Evolutionary conservation across 169 alveolate genomes (phyloP).

Genomic region (Cryptosporidium meleagridis): DNA sequence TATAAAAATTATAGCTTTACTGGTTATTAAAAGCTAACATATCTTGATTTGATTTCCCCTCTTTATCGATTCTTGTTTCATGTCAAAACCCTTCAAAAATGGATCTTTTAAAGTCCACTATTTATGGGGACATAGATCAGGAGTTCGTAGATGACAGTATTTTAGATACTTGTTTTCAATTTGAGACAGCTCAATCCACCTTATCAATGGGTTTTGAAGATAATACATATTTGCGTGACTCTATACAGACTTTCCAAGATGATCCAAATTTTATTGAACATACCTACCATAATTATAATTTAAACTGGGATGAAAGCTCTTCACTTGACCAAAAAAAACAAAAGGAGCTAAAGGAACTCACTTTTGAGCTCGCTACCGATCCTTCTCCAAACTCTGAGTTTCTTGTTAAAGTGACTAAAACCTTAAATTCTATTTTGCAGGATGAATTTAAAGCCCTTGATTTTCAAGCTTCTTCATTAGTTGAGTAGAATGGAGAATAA

Average conservation of each 20-base stretch:
- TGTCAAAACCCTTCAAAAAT: background rate
- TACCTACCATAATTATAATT: background rate
- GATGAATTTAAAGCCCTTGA: background rate
- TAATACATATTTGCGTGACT: background rate
- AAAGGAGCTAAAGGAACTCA: background rate
- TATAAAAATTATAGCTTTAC: no score
- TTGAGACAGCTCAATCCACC: background rate
- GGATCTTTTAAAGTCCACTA: background rate
- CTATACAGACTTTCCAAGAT: background rate
- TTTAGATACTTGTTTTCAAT: background rate
- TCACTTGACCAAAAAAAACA: background rate
- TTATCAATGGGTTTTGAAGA: background rate
- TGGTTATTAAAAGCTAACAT: background rate
- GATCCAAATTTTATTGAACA: background rate
- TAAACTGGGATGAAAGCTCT: background rate
- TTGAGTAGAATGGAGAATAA: background rate
- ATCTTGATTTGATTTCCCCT: background rate
- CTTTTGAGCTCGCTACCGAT: background rate
- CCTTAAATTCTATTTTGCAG: background rate
- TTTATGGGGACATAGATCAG: background rate
- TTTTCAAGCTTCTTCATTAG: background rate
- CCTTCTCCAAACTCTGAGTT: constrained; percentile 5
- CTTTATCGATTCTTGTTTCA: no score
- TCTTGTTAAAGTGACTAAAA: background rate
- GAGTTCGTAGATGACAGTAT: background rate